Conservation (phyloP, 2,329 filamentous ascomycete species). For the Pyrenophora graminea region DNA sequence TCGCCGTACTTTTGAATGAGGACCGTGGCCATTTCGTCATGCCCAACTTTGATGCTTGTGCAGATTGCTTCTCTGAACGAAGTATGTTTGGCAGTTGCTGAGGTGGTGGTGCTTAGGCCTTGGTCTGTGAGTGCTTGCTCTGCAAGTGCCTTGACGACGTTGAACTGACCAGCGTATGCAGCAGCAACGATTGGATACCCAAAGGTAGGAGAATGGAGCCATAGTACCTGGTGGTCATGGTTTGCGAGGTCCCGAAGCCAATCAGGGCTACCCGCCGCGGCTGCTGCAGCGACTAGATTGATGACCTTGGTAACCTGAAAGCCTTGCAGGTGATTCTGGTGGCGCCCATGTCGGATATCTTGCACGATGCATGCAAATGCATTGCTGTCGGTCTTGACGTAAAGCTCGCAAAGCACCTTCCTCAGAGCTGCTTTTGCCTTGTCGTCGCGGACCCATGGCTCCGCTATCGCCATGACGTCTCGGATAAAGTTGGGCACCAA, state of each 20-base stretch:
- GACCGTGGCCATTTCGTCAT: accelerated
- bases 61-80: neutral
- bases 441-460: neutral
- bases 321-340: neutral
- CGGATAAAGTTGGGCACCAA: neutral
- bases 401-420: neutral
- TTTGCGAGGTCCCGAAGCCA: neutral
- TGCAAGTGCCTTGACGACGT: neutral
- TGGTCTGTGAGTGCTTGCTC: neutral
- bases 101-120: neutral
- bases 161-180: neutral
- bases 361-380: neutral
- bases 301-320: neutral
- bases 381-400: neutral
- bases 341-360: too few relatives aligned
- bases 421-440: neutral
- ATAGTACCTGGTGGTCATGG: neutral
- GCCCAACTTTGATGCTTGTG: neutral
- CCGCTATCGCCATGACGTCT: neutral
- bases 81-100: neutral
- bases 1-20: neutral
- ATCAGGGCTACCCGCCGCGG: neutral
- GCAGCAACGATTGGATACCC: neutral
- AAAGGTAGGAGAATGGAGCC: neutral
- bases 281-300: neutral